Evolutionary conservation across 2,329 filamentous ascomycete species (phyloP), one percentile per base, ranked within the genome.

Genomic region (Colletotrichum sp.): DNA sequence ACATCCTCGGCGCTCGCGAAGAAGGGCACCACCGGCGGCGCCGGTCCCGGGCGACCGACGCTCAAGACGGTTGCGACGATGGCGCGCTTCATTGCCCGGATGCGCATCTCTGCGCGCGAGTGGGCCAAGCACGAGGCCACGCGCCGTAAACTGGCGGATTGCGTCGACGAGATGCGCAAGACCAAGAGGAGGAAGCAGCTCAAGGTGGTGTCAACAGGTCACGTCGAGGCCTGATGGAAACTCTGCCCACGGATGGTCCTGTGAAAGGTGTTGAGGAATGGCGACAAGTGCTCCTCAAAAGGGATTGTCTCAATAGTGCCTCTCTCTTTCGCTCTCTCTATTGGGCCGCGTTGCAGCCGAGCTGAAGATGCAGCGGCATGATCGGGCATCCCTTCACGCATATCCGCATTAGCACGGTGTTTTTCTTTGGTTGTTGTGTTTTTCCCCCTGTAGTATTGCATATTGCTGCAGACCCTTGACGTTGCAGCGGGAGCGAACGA

Each of bases 71-170:
- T 89, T 71, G 83, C 89, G 61, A 82, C 82, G 75, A 87, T 87
- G 76, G 85, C 90, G 24, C 86, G 88, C 69, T 91, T 91, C 79
- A 84, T 90, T 62, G 89, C 89, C 21, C 86, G 90, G 67, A 85
- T 87, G 84, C 86, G 85, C 73, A 82, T 89, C 65, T 83, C 86
- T 24, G 88, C 89, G 18, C 83, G 83, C 43, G 81, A 83, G 26
- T 92, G 90, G 90, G 84, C 84, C 32, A 83, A 85, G 69, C 89
- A 91, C 73, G 90, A 92, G 80, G 84, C 83, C 68, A 87, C 87
- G 52, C 85, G 90, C 68, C 83, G 82, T 77, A 83, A 84, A 74
- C 85, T 92, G 72, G 86, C 85, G n/a, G 85, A 85, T 13, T 89
- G 87, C 7, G 85, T 87, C 64, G 87, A 90, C 74, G 85, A 86